Conservation (phyloP, 306 rosid species). For the Rosa chinensis region DNA sequence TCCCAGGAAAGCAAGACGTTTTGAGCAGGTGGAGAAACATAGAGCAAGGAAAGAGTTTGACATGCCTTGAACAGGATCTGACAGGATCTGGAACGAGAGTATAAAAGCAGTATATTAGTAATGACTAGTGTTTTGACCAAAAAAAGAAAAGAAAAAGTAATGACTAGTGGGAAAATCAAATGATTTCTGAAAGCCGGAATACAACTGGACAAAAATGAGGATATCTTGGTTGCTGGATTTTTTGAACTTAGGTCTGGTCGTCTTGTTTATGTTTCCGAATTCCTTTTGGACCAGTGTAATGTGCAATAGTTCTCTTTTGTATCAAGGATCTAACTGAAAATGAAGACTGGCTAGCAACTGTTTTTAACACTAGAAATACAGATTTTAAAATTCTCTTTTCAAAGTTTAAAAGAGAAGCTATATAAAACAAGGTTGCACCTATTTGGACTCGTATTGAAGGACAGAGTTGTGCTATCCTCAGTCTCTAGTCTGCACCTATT, state of each 20-base stretch:
- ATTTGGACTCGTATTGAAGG: too few species aligned
- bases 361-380: too few species aligned
- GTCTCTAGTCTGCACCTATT: too few species aligned
- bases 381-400: too few species aligned
- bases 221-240: neutral
- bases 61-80: neutral
- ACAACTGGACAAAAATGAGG: too few species aligned
- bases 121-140: neutral
- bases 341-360: neutral
- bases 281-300: neutral
- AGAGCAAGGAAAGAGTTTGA: neutral
- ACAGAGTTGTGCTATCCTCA: too few species aligned
- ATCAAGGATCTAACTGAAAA: neutral
- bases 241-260: neutral
- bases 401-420: too few species aligned
- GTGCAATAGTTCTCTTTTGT: neutral
- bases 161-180: neutral
- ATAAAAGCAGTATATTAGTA: neutral
- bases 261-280: neutral
- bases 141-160: too few species aligned
- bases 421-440: too few species aligned
- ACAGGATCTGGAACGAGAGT: neutral
- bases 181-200: neutral
- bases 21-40: neutral
- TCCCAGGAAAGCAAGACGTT: neutral